These are phyloP conservation scores for Angomonas desouzai DNA, from an alignment of 208 protist genomes.

Conservation along the genomic window DNA sequence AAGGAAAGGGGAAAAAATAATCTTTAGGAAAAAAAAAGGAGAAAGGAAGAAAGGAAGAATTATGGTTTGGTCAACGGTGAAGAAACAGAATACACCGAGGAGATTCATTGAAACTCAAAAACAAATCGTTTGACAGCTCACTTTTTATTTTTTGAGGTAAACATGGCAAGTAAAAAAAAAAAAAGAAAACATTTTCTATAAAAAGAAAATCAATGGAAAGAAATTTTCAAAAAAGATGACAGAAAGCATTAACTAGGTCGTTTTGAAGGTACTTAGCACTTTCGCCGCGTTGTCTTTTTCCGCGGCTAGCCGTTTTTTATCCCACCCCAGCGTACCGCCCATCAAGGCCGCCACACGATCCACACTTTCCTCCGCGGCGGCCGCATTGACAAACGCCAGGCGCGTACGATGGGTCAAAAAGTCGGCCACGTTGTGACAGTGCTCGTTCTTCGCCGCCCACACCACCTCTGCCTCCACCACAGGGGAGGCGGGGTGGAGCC, in stretches of 20 bases:
- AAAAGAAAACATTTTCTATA: not conserved
- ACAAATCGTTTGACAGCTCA: too few relatives aligned
- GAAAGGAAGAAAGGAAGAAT: slow-evolving; percentile 11
- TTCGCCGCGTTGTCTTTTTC: slow-evolving; percentile 55
- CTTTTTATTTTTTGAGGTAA: too few relatives aligned
- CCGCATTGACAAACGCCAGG: slow-evolving; percentile 84
- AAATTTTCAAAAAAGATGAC: slow-evolving; percentile 1
- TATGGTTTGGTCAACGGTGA: too few relatives aligned
- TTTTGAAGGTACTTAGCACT: slow-evolving; percentile 46
- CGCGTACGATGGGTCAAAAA: slow-evolving; percentile 91
- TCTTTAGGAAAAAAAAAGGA: slow-evolving; percentile 10
- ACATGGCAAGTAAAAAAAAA: slow-evolving; percentile 3
- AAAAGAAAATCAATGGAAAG: slow-evolving; percentile 4
- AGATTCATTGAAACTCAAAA: too few relatives aligned
- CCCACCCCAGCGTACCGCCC: slow-evolving; percentile 78
- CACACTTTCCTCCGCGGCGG: slow-evolving; percentile 55
- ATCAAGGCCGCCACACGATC: slow-evolving; percentile 87
- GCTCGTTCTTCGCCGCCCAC: slow-evolving; percentile 72
- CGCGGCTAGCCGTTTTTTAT: slow-evolving; percentile 26
- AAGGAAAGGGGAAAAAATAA: slow-evolving; percentile 14
- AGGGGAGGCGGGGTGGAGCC: slow-evolving; percentile 49
- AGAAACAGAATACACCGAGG: too few relatives aligned
- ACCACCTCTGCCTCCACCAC: slow-evolving; percentile 89
- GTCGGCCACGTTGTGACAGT: slow-evolving; percentile 87
- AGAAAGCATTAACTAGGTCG: slow-evolving; percentile 5